These are phyloP conservation scores for Colletotrichum camelliae DNA, from an alignment of 2,329 filamentous ascomycete species.

Conservation along the genomic window DNA sequence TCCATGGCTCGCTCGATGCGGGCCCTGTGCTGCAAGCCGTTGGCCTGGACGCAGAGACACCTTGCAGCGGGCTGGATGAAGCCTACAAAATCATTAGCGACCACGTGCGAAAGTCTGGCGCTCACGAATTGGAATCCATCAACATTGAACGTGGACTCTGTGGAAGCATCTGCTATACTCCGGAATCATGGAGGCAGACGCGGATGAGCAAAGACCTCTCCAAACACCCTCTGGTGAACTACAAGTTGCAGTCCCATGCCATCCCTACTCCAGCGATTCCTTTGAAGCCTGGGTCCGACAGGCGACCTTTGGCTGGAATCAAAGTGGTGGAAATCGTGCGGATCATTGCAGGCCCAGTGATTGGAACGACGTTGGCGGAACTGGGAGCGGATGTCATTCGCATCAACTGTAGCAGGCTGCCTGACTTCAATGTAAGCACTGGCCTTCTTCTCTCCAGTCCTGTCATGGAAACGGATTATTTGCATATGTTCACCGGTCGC, in stretches of 20 bases:
- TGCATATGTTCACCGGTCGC: neutral
- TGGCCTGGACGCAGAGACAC: neutral
- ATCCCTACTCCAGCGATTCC: neutral
- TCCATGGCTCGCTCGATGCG: neutral
- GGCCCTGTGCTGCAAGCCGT: neutral
- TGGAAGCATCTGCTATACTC: neutral
- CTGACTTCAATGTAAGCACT: neutral
- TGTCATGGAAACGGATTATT: neutral
- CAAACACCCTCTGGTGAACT: neutral
- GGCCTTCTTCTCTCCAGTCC: neutral
- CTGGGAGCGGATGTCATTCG: neutral
- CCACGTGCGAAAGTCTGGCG: neutral
- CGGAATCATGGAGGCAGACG: neutral
- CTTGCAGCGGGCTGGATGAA: neutral
- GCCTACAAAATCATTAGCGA: neutral
- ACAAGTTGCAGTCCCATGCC: neutral
- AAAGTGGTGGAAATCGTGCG: neutral
- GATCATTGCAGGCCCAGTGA: neutral
- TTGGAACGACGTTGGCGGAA: neutral
- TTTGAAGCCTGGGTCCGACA: neutral
- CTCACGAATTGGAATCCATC: neutral
- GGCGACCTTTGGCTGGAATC: neutral
- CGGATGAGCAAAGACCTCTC: neutral
- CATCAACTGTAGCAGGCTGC: neutral
- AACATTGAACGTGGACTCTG: neutral